Base-by-base conservation (phyloP, 257 asterid genomes). In the Jasminum sambac region DNA sequence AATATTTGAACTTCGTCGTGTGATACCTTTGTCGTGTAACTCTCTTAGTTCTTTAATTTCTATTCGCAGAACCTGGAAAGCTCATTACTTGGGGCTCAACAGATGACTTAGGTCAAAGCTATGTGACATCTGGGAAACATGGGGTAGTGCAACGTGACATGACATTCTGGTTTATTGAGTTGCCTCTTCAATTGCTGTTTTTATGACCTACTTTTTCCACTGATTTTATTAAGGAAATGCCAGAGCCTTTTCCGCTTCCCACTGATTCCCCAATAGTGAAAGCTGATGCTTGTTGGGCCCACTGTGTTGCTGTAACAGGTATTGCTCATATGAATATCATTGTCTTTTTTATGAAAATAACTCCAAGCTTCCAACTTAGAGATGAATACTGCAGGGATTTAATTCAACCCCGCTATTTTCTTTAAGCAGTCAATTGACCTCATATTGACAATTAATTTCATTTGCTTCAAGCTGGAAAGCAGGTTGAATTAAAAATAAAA, bases 241-340 rank as follows among this genome's bases (percentile, higher is more conserved):
- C 99, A 80, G 97, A 88, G 96, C 98, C 98, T 79, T 95, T 91
- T 76, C 94, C 98, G 72, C 97, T 95, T 68, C 98, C 97, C 40
- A 50, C 74, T n/a, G 95, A 88, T 77, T 84, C 79, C 71, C 68
- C 83, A 17, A 71, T 90, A 50, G 81, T 82, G 58, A 84, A 73
- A 75, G 98, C 97, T 60, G 94, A 95, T 38, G 94, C 98, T 21
- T 94, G 99, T 72, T 95, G 99, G 98, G 98, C 99, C 4, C 97
- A 91, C 64, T 95, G 99, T 66, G 88, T 77, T 76, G 86, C 97
- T 37, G 92, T 78, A 73, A 84, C 98, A 84, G 98, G 99, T 91
- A 78, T 21, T 41, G 52, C 30, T 13, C 40, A 57, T 38, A 13
- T 17, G 50, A 37, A 21, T 40, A 58, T 44, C 52, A 50, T 8